Conservation (phyloP, 345 rosid genomes). For the Hibiscus tridactylites region DNA sequence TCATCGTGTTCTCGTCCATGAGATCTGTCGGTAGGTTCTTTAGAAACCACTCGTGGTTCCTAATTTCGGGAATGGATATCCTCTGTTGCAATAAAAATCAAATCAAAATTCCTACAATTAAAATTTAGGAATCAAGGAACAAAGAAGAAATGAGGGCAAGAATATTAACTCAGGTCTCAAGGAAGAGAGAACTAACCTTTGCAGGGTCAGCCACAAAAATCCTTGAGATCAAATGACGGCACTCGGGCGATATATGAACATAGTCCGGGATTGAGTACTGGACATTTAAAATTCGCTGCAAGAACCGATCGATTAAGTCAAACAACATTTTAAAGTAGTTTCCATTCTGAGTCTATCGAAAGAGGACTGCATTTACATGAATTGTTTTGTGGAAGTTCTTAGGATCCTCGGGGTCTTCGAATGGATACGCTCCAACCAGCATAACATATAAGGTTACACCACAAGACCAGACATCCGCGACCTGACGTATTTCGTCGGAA, state of each 20-base stretch:
- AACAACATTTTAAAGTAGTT: neutral
- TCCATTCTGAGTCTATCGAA: neutral
- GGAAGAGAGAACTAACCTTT: constrained; percentile 37
- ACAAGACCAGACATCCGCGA: constrained; percentile 99
- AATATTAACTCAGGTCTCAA: neutral
- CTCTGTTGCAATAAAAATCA: constrained; percentile 45
- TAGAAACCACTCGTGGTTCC: constrained; percentile 91
- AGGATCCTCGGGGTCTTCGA: constrained; percentile 96
- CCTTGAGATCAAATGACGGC: constrained; percentile 83
- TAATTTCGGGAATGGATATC: constrained; percentile 80
- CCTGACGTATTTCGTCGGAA: constrained; percentile 18
- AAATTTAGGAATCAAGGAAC: neutral
- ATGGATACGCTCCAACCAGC: constrained; percentile 98
- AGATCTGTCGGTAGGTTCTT: constrained; percentile 88
- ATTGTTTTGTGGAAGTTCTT: constrained; percentile 89
- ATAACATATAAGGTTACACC: constrained; percentile 95
- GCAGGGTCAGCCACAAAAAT: constrained; percentile 93
- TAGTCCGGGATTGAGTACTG: constrained; percentile 93
- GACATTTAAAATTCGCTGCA: constrained; percentile 91
- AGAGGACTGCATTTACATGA: constrained; percentile 39
- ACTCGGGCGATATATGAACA: constrained; percentile 87
- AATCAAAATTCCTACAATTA: neutral
- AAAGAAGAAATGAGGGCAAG: neutral
- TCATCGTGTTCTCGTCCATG: constrained; percentile 47
- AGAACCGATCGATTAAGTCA: constrained; percentile 6